Conservation (phyloP, 768 basidiomycete species). For the Hypholoma fasciculare region DNA sequence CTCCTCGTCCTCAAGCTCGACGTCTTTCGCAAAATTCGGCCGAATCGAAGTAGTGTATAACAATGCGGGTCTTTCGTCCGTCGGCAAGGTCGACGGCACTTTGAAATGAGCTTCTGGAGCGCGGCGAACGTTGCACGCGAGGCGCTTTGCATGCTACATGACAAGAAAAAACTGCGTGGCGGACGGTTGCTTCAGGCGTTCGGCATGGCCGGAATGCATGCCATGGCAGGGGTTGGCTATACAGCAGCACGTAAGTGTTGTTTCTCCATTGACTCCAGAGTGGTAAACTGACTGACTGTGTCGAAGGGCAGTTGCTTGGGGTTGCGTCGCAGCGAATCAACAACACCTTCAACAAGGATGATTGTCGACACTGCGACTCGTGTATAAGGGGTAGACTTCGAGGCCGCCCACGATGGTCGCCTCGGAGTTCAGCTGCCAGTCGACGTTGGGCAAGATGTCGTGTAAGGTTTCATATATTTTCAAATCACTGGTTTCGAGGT, state of each 20-base stretch:
- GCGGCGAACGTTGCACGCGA: background rate
- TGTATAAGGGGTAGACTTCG: too few relatives aligned
- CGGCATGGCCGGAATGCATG: background rate
- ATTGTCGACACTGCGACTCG: too few relatives aligned
- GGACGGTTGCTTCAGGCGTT: background rate
- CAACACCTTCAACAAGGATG: too few relatives aligned
- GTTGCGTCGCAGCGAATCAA: background rate
- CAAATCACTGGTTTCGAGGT: too few relatives aligned
- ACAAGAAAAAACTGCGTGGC: background rate
- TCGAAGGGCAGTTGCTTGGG: background rate
- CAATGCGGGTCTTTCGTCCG: background rate
- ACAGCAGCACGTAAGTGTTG: background rate
- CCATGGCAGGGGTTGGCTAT: background rate
- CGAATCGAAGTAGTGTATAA: conserved; percentile 5
- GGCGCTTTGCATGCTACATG: background rate
- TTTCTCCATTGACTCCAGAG: background rate
- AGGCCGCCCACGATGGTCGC: too few relatives aligned
- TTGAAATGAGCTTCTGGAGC: background rate
- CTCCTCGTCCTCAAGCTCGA: conserved; percentile 1
- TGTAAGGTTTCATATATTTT: too few relatives aligned
- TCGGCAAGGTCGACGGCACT: background rate
- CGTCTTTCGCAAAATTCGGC: background rate
- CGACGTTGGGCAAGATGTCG: too few relatives aligned
- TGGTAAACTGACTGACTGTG: background rate
- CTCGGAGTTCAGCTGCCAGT: too few relatives aligned